Conservation (phyloP, 352 stramenopile species). For the Aphanomyces cochlioides region DNA sequence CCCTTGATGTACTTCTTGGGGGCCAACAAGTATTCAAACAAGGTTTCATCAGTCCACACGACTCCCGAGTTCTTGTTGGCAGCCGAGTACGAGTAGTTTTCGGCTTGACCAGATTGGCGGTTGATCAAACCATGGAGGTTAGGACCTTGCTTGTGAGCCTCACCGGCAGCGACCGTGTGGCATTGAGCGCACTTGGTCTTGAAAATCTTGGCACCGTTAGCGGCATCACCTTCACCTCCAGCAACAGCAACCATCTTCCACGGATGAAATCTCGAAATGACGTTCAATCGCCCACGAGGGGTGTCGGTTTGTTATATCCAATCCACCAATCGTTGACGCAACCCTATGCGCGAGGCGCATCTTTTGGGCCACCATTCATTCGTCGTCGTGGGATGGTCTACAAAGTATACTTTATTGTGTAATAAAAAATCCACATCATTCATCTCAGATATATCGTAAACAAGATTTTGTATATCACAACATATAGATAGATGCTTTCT, state of each 20-base stretch:
- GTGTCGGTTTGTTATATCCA: conserved; percentile 18
- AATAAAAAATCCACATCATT: not conserved
- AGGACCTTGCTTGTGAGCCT: conserved; percentile 97
- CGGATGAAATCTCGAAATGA: conserved; percentile 11
- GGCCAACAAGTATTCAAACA: conserved; percentile 98
- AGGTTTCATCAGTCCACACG: conserved; percentile 94
- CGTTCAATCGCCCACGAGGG: not conserved
- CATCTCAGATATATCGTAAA: not conserved
- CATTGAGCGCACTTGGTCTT: conserved; percentile 97
- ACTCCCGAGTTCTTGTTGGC: conserved; percentile 99
- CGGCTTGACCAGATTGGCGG: conserved; percentile 94
- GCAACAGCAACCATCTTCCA: conserved; percentile 24
- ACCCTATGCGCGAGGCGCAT: not conserved
- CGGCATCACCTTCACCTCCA: conserved; percentile 60
- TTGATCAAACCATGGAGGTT: conserved; percentile 98
- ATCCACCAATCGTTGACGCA: not conserved
- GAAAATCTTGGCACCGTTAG: conserved; percentile 93
- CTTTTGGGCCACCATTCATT: conserved; percentile 1
- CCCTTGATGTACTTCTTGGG: conserved; percentile 99
- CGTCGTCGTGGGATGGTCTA: not conserved
- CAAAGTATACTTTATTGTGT: not conserved
- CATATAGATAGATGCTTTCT: too few relatives aligned
- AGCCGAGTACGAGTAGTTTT: conserved; percentile 97
- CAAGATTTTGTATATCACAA: too few relatives aligned
- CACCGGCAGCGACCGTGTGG: conserved; percentile 87